phyloP scores from a whole-genome alignment of 495 filamentous ascomycete genomes.

The Geopyxis carbonaria region DNA sequence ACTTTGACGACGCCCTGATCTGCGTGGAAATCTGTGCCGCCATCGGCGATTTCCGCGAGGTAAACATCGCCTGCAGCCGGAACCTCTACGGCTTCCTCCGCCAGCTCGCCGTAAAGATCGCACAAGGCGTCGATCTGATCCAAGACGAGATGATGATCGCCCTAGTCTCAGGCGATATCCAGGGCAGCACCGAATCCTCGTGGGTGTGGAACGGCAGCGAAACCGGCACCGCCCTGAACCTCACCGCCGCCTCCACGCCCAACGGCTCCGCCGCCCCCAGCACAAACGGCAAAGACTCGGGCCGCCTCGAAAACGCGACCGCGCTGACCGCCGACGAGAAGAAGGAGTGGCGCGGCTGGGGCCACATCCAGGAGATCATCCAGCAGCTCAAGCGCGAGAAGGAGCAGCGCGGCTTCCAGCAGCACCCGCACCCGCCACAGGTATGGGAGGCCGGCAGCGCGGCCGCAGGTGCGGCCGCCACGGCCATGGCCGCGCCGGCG shows the following conservation, averaged over 20 bases:
- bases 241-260: constrained; percentile 13
- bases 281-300: constrained; percentile 17
- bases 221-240: constrained; percentile 31
- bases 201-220: constrained; percentile 78
- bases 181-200: constrained; percentile 56
- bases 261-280: constrained; percentile 8
- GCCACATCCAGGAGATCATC: constrained; percentile 30
- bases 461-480: constrained; percentile 24
- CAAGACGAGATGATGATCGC: constrained; percentile 80
- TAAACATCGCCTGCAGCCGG: constrained; percentile 65
- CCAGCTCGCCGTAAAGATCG: constrained; percentile 41
- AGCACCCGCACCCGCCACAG: constrained; percentile 23
- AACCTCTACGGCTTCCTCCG: constrained; percentile 71
- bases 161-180: constrained; percentile 78
- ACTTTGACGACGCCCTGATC: constrained; percentile 50
- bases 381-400: constrained; percentile 14
- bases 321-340: constrained; percentile 33
- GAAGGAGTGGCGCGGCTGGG: constrained; percentile 42
- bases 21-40: constrained; percentile 55
- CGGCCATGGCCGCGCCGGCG: constrained; percentile 9
- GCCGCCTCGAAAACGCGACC: constrained; percentile 20
- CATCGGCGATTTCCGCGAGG: constrained; percentile 49
- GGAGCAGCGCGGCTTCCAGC: constrained; percentile 11
- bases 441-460: constrained; percentile 22
- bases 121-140: constrained; percentile 39